Percentiles rank a stretch among this genome's conserved stretches.
phyloP scores from a whole-genome alignment of 225 moss, liverwort and hornwort genomes.

The Anthoceros angustus region DNA sequence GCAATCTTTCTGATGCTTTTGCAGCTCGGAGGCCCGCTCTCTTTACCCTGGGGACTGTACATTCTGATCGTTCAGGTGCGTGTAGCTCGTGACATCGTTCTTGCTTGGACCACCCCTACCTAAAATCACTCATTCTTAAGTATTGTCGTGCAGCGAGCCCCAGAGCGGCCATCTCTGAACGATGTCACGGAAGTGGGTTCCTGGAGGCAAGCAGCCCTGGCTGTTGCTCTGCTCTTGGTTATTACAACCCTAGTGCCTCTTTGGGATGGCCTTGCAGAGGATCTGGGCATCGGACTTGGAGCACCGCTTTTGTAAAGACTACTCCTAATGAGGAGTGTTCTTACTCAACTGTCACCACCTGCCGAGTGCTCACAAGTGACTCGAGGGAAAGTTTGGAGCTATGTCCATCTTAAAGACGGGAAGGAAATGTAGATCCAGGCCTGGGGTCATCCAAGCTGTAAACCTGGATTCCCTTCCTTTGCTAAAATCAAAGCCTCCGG shows the following conservation, averaged over 20 bases:
- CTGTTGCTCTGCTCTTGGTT: conserved; percentile 41
- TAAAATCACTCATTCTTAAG: not conserved
- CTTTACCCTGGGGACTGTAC: conserved; percentile 89
- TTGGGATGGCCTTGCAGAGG: conserved; percentile 92
- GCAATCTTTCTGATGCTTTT: not conserved
- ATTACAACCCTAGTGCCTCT: conserved; percentile 68
- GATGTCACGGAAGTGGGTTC: conserved; percentile 75
- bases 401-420: no score
- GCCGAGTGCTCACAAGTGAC: no score
- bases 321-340: no score
- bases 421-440: no score
- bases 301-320: not conserved
- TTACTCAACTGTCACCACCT: no score
- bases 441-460: no score
- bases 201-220: conserved; percentile 43
- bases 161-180: conserved; percentile 77
- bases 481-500: no score
- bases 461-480: no score
- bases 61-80: conserved; percentile 77
- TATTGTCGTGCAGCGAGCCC: conserved; percentile 42
- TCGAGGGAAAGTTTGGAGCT: no score
- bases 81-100: not conserved
- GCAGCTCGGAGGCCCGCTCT: conserved; percentile 78
- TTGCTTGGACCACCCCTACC: not conserved
- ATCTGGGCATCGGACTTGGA: conserved; percentile 62